These are phyloP conservation scores for Gracilaria domingensis DNA, from an alignment of 23 red algal species.

Conservation along the genomic window DNA sequence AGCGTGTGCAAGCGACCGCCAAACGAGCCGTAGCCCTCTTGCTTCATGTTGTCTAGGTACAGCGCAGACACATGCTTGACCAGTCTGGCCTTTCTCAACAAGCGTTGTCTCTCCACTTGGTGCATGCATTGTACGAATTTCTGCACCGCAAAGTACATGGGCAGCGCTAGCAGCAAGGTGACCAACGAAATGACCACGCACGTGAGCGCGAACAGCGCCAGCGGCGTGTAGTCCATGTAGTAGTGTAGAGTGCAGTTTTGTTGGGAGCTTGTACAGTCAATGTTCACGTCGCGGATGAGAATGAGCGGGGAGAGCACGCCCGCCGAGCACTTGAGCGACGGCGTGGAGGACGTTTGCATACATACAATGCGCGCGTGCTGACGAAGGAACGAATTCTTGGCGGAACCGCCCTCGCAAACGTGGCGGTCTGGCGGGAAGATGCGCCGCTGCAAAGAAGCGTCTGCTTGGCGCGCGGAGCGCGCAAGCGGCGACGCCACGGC, in stretches of 20 bases:
- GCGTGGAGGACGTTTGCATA: neutral
- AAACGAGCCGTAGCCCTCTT: conserved; percentile 29
- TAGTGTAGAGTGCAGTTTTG: neutral
- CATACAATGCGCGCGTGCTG: neutral
- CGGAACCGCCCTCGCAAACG: conserved; percentile 1
- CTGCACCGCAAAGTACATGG: conserved; percentile 5
- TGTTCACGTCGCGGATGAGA: neutral
- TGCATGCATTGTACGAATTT: neutral
- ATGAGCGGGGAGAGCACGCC: neutral
- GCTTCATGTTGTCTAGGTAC: conserved; percentile 28
- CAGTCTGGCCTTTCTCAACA: neutral
- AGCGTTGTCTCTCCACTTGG: neutral
- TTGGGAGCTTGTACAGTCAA: neutral
- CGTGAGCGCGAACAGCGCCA: neutral
- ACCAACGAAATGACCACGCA: neutral
- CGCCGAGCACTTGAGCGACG: neutral
- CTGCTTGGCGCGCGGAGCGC: neutral
- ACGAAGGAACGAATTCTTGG: neutral
- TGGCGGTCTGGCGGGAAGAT: neutral
- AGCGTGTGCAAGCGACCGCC: conserved; percentile 16
- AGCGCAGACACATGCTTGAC: conserved; percentile 3
- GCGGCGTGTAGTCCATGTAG: conserved; percentile 16
- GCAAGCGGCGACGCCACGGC: neutral
- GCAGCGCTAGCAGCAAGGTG: neutral
- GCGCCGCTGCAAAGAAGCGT: neutral